Conservation (phyloP, 169 alveolate genomes). For the Plasmodium sp. region DNA sequence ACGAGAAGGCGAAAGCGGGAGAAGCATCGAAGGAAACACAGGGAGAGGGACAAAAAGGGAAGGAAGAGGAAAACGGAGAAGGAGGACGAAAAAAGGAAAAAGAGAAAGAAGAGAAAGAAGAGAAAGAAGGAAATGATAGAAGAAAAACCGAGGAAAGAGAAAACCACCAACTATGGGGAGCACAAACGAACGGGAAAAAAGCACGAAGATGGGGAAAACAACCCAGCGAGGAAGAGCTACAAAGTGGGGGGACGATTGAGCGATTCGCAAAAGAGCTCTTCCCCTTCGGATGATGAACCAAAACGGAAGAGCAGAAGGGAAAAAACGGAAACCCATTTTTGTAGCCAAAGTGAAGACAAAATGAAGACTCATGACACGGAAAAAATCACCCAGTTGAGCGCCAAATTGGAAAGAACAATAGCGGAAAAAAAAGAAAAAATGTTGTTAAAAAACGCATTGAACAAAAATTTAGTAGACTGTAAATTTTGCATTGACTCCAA, state of each 20-base stretch:
- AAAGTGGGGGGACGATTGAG: background rate
- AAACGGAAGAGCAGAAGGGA: conserved; percentile 1
- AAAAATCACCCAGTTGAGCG: conserved; percentile 6
- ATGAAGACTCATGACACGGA: background rate
- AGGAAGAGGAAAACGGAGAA: background rate
- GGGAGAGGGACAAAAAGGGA: conserved; percentile 4
- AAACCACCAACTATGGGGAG: background rate
- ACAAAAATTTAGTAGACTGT: conserved; percentile 72
- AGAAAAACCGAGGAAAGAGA: background rate
- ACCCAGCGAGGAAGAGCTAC: background rate
- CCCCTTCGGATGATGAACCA: background rate
- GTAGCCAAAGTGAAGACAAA: background rate
- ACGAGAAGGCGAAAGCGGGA: conserved; percentile 20
- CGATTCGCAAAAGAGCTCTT: background rate
- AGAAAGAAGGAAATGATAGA: background rate
- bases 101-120: background rate
- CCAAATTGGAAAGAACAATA: conserved; percentile 59
- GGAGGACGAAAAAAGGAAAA: background rate
- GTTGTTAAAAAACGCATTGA: conserved; percentile 39
- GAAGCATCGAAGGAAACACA: background rate
- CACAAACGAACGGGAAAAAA: background rate
- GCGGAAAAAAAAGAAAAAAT: conserved; percentile 34
- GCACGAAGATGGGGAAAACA: background rate
- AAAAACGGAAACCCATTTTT: background rate
- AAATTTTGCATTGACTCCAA: conserved; percentile 68